A percentile compares a stretch with the other conserved stretches of the same genome.
phyloP scores from a whole-genome alignment of 2,329 filamentous ascomycete species.

The Curvularia spicifera region DNA sequence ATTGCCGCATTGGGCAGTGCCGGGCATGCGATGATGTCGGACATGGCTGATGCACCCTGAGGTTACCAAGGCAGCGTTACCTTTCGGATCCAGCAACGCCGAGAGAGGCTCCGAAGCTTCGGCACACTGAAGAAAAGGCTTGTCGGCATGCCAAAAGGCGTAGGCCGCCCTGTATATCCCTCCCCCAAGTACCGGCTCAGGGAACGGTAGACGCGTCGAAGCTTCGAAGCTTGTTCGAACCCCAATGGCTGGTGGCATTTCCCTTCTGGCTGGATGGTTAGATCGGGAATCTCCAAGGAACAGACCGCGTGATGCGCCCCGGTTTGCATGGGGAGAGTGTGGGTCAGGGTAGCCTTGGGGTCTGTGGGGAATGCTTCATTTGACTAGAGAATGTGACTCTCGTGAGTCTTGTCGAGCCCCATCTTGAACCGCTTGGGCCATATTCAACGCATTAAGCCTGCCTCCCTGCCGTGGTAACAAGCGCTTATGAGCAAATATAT shows the following conservation, averaged over 20 bases:
- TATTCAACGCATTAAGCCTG: background rate
- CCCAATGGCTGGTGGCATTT: background rate
- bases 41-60: conserved; percentile 3
- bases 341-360: conserved; percentile 6
- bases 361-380: conserved; percentile 11
- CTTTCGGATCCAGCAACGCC: conserved; percentile 7
- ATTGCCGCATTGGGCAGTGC: conserved; percentile 6
- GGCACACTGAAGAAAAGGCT: conserved; percentile 10
- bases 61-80: conserved; percentile 7
- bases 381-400: background rate
- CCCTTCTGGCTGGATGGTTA: background rate
- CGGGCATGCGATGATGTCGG: conserved; percentile 16
- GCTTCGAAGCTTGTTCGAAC: background rate
- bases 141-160: conserved; percentile 18
- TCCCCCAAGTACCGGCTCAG: background rate
- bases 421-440: conserved; percentile 1
- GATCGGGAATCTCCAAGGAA: conserved; percentile 8
- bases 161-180: conserved; percentile 4
- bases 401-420: background rate
- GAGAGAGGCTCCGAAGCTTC: conserved; percentile 12
- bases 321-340: conserved; percentile 1
- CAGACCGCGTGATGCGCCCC: conserved; percentile 6
- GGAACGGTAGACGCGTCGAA: conserved; percentile 1
- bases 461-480: background rate
- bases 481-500: background rate